A percentile compares a stretch with the other conserved stretches of the same genome.
Evolutionary conservation across 176 grass and related monocot species (phyloP).

Genomic region (Carex pumila): DNA sequence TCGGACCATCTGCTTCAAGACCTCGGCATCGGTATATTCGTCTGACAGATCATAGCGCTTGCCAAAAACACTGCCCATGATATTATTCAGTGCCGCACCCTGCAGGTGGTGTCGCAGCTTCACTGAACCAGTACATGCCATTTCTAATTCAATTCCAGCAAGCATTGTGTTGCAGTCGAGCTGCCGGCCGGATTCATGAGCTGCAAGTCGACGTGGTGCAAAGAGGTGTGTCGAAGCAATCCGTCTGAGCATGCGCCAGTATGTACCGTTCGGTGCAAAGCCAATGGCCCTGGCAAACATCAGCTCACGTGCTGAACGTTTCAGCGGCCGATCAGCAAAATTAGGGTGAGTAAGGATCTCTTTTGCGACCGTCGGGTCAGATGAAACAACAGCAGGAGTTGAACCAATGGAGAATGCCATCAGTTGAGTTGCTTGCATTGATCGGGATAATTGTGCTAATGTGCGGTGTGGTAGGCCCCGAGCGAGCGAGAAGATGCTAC

Average conservation of each 20-base stretch:
- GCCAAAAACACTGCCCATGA: constrained; percentile 80
- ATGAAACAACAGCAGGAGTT: constrained; percentile 46
- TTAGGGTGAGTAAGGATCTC: constrained; percentile 47
- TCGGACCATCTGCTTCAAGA: constrained; percentile 50
- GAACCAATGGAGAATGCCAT: constrained; percentile 69
- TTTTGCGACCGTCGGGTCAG: constrained; percentile 23
- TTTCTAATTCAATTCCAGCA: constrained; percentile 19
- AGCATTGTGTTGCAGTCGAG: constrained; percentile 46
- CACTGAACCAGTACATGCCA: constrained; percentile 21
- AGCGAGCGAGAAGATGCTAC: constrained; percentile 48
- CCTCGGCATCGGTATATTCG: constrained; percentile 25
- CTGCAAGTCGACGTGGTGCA: constrained; percentile 50
- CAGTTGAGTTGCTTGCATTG: constrained; percentile 11
- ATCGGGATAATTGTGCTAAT: constrained; percentile 22
- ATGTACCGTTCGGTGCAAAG: constrained; percentile 49
- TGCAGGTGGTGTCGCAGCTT: constrained; percentile 52
- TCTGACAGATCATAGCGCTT: constrained; percentile 31
- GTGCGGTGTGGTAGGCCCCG: constrained; percentile 43
- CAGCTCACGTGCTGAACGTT: constrained; percentile 51
- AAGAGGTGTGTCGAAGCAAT: constrained; percentile 72
- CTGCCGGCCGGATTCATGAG: constrained; percentile 52
- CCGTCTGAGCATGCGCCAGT: constrained; percentile 72
- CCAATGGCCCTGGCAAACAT: constrained; percentile 70
- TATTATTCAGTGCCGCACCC: constrained; percentile 64
- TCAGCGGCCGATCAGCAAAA: constrained; percentile 48